Base-by-base conservation (phyloP, 352 stramenopile genomes). In the Globisporangium cylindrosporum region DNA sequence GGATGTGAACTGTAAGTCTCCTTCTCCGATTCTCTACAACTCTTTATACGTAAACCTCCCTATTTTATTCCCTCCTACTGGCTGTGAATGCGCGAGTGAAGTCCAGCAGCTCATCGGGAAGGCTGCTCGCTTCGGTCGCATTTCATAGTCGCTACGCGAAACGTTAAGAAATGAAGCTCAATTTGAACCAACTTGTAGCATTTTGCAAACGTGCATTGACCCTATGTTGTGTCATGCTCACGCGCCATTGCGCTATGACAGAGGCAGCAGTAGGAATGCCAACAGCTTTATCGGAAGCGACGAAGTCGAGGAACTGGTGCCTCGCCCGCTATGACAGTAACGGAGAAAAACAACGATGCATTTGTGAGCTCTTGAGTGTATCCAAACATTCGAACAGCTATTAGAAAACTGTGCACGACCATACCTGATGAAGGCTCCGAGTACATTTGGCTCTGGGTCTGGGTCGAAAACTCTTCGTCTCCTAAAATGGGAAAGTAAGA, bases 291-390 rank as follows among this genome's bases (percentile, higher is more conserved):
- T 74, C 82, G 80, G 73, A 86, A 84, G 55, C 80, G 80, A 56
- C 82, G 82, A 64, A 91, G 70, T 14, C 83, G 83, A 27, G 70
- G 80, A 9, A 77, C 79, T 18, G 77, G 70, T 22, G 76, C 59
- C 9, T 64, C 62, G 14, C 55, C 62, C 9, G 54, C 62, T 72
- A 27, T 43, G n/a, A 8, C 29, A 61, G 29, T 27, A 61, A 61
- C 15, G 12, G 9, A 29, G 9, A 15, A n/a, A 34, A 3, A 20
- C n/a, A 25, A 34, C 53, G 32, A 32, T 14, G 14, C 5, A 34
- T 20, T 24, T 20, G 25, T 59, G 15, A 59, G 54, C 51, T 32
- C 51, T 34, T 29, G 24, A 58, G 18, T 59, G 5, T 15, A 41
- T 36, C 27, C 20, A 4, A 20, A 59, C 54, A 24, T 59, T 7